phyloP scores from a whole-genome alignment of 805 yeast species.

The Monosporozyma siamensis region DNA sequence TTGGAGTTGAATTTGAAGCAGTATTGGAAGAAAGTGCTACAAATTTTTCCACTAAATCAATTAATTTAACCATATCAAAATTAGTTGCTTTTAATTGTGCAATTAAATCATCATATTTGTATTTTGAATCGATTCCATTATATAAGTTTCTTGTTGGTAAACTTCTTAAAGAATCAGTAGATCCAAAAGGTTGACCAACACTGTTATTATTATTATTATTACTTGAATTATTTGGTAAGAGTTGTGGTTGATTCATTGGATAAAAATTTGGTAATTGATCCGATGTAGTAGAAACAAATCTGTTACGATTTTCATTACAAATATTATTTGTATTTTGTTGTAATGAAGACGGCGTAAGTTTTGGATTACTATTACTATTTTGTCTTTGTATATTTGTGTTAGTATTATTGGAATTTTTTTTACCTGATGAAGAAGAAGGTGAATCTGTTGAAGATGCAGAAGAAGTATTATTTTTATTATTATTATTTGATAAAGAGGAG shows the following conservation, averaged over 20 bases:
- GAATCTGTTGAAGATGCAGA: too few relatives aligned
- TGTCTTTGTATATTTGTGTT: too few relatives aligned
- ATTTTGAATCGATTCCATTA: neutral
- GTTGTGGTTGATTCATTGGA: slow-evolving; percentile 1
- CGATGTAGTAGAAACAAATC: neutral
- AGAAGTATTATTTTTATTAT: slow-evolving; percentile 1
- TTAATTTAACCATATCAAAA: slow-evolving; percentile 8
- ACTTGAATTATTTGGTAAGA: slow-evolving; percentile 7
- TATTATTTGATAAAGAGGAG: slow-evolving; percentile 10
- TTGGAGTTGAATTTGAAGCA: neutral
- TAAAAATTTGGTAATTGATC: slow-evolving; percentile 1
- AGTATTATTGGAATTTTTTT: too few relatives aligned
- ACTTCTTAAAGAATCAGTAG: slow-evolving; percentile 1
- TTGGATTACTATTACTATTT: neutral
- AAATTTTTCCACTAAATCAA: slow-evolving; percentile 5
- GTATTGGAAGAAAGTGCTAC: neutral
- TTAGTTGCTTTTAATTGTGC: slow-evolving; percentile 6
- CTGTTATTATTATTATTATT: neutral
- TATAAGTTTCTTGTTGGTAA: neutral
- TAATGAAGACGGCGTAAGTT: neutral
- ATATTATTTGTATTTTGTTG: slow-evolving; percentile 1
- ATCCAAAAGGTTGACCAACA: neutral
- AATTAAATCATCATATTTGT: neutral
- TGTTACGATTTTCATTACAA: neutral
- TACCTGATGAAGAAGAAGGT: too few relatives aligned